Evolutionary conservation across 2,329 filamentous ascomycete species (phyloP).

Genomic region (Elsinoe arachidis): DNA sequence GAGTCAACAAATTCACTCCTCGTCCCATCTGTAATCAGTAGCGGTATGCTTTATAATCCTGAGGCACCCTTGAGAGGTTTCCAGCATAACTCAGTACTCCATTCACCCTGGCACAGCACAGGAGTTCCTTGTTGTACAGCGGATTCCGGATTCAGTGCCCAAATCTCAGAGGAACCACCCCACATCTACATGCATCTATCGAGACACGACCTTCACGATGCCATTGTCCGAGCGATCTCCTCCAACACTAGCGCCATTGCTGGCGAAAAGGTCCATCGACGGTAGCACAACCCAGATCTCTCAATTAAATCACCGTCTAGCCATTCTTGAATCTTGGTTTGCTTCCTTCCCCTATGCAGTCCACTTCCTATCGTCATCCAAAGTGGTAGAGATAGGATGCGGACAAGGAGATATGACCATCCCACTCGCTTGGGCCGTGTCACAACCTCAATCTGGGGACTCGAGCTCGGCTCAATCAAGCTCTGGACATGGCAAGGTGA

Average conservation of each 20-base stretch:
- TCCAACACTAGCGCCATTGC: not conserved
- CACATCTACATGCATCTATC: too few relatives aligned
- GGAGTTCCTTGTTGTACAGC: too few relatives aligned
- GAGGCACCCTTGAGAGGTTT: too few relatives aligned
- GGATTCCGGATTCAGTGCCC: too few relatives aligned
- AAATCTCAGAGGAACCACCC: too few relatives aligned
- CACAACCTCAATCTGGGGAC: slow-evolving; percentile 19
- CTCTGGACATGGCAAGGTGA: slow-evolving; percentile 32
- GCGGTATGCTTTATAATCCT: too few relatives aligned
- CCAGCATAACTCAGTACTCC: too few relatives aligned
- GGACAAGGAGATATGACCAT: slow-evolving; percentile 52
- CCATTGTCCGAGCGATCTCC: not conserved
- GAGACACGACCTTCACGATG: not conserved
- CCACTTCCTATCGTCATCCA: not conserved
- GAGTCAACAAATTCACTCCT: too few relatives aligned
- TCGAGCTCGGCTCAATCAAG: too few relatives aligned
- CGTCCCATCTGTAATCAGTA: too few relatives aligned
- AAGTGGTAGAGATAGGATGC: slow-evolving; percentile 48
- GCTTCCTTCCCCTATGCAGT: not conserved
- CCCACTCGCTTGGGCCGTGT: slow-evolving; percentile 43
- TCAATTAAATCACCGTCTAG: not conserved
- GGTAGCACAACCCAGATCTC: not conserved
- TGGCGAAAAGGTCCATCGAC: not conserved
- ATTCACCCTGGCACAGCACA: too few relatives aligned
- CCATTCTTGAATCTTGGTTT: not conserved